Percentiles rank a stretch among this genome's conserved stretches.
These are phyloP conservation scores for Zelonia costaricensis DNA, from an alignment of 208 protist species.

Conservation along the genomic window DNA sequence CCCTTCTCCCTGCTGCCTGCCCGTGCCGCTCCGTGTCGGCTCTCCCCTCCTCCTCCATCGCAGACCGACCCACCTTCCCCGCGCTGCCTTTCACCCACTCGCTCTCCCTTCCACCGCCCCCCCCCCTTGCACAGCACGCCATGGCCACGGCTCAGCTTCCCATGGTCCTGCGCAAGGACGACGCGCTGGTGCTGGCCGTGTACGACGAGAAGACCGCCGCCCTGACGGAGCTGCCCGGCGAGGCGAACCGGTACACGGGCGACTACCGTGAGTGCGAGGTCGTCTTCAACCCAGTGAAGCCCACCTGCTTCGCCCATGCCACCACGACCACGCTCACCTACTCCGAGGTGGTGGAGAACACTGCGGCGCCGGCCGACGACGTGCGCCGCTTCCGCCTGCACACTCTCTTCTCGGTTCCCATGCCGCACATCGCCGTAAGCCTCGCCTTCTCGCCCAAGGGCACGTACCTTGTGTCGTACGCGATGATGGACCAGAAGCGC, in stretches of 20 bases:
- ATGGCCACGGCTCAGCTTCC: conserved; percentile 39
- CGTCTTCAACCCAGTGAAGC: conserved; percentile 53
- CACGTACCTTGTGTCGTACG: conserved; percentile 75
- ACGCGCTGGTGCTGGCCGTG: conserved; percentile 59
- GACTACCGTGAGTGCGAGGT: conserved; percentile 88
- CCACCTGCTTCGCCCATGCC: conserved; percentile 76
- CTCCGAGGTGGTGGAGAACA: conserved; percentile 47
- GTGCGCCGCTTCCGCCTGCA: conserved; percentile 24
- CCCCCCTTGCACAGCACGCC: neutral
- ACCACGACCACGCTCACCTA: conserved; percentile 72
- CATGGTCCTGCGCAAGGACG: conserved; percentile 76
- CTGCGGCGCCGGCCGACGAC: conserved; percentile 19
- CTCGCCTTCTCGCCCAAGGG: conserved; percentile 72
- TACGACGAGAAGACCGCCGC: conserved; percentile 62
- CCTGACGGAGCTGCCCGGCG: conserved; percentile 45
- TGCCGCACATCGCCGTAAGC: conserved; percentile 61
- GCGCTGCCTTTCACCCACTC: too few species aligned
- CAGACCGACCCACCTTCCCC: too few species aligned
- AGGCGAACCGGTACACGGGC: conserved; percentile 44
- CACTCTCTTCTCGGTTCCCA: conserved; percentile 61
- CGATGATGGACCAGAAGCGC: conserved; percentile 79
- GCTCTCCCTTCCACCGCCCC: neutral
- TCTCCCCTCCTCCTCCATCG: too few species aligned
- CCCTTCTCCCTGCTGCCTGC: too few species aligned
- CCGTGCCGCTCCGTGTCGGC: too few species aligned